Percentiles rank a stretch among this genome's conserved stretches.
These are phyloP conservation scores for Bretschneidera sinensis DNA, from an alignment of 345 rosid genomes.

Conservation along the genomic window DNA sequence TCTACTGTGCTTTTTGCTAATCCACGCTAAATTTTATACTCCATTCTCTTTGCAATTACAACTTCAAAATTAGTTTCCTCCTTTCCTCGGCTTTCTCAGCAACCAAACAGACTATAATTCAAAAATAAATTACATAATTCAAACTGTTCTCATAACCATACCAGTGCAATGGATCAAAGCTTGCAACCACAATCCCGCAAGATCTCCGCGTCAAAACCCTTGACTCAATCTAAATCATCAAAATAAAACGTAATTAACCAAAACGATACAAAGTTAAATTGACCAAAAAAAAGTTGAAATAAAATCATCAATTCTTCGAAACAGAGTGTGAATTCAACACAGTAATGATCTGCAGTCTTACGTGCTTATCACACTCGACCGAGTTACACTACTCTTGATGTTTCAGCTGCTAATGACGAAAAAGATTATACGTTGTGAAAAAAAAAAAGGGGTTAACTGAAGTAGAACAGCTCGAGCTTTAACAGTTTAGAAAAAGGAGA, in stretches of 20 bases:
- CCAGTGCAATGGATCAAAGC: conserved; percentile 7
- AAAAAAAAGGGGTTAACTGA: conserved; percentile 9
- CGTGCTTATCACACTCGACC: neutral
- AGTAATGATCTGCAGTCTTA: neutral
- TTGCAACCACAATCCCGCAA: neutral
- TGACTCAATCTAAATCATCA: neutral
- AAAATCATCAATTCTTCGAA: neutral
- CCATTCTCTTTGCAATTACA: too few relatives aligned
- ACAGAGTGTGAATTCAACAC: neutral
- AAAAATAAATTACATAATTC: conserved; percentile 10
- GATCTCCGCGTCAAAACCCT: conserved; percentile 7
- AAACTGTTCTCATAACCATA: conserved; percentile 1
- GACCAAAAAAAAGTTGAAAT: neutral
- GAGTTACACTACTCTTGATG: neutral
- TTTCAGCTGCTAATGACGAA: neutral
- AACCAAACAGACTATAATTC: conserved; percentile 18
- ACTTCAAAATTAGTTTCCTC: neutral
- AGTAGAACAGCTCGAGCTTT: conserved; percentile 21
- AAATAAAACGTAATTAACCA: neutral
- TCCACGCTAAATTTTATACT: neutral
- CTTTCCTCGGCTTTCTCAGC: conserved; percentile 12
- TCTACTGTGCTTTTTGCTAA: neutral
- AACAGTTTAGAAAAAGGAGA: conserved; percentile 1
- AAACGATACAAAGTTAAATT: neutral
- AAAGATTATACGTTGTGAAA: neutral